These are phyloP conservation scores for Hexamita inflata DNA, from an alignment of 208 protist species.

Conservation along the genomic window DNA sequence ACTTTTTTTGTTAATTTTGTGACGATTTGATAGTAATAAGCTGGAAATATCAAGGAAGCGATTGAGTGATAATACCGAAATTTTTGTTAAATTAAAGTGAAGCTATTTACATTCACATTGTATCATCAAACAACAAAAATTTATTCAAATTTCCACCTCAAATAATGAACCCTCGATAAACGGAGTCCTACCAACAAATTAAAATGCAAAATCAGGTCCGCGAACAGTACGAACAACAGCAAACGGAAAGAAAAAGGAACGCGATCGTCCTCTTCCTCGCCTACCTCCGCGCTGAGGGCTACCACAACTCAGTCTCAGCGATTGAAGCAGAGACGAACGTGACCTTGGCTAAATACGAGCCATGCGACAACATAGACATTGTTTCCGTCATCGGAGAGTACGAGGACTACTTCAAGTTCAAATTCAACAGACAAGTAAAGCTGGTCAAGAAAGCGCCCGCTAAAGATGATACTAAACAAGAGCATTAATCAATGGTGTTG, in stretches of 20 bases:
- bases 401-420: constrained; percentile 19
- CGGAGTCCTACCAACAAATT: no score
- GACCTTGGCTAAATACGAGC: background rate
- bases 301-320: background rate
- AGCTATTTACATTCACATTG: no score
- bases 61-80: no score
- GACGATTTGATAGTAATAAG: no score
- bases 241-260: constrained; percentile 7
- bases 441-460: background rate
- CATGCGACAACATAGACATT: constrained; percentile 21
- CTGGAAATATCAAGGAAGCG: no score
- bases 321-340: constrained; percentile 8
- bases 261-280: background rate
- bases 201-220: background rate
- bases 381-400: background rate
- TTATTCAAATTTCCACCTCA: no score
- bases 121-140: no score
- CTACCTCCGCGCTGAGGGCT: constrained; percentile 1
- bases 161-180: no score
- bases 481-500: no score
- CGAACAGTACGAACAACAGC: background rate
- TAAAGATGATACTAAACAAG: background rate
- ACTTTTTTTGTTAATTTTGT: no score
- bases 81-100: no score
- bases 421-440: constrained; percentile 14